Percentiles rank a stretch among this genome's conserved stretches.
Conservation (phyloP, 208 protist genomes). For the Porcisia hertigi region DNA sequence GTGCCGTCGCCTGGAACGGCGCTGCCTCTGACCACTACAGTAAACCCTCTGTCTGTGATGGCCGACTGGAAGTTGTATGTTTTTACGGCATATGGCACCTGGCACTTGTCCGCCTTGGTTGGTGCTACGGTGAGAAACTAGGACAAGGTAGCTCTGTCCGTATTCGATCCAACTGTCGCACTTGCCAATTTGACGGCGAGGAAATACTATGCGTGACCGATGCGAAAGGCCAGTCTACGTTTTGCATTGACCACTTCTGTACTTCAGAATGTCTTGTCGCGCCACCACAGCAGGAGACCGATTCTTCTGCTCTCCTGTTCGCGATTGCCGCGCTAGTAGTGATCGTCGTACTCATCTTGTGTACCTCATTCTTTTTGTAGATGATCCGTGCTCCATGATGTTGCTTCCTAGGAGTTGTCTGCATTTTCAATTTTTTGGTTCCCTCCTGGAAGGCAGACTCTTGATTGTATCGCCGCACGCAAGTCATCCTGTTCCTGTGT, state of each 20-base stretch:
- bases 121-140: slow-evolving; percentile 50
- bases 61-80: slow-evolving; percentile 44
- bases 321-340: background rate
- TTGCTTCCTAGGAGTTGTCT: background rate
- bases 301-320: background rate
- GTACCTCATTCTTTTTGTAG: background rate
- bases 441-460: no score
- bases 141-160: slow-evolving; percentile 44
- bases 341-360: background rate
- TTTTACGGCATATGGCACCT: slow-evolving; percentile 66
- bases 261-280: slow-evolving; percentile 15
- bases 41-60: slow-evolving; percentile 40
- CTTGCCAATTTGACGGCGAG: slow-evolving; percentile 66
- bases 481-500: no score
- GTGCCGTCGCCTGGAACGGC: slow-evolving; percentile 47
- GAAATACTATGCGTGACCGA: slow-evolving; percentile 11
- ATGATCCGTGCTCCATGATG: background rate
- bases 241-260: slow-evolving; percentile 15
- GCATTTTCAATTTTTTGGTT: no score
- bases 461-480: no score
- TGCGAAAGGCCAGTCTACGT: background rate
- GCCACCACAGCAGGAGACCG: slow-evolving; percentile 18
- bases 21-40: slow-evolving; percentile 16
- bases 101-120: slow-evolving; percentile 40
- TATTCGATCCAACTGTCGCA: slow-evolving; percentile 25